Evolutionary conservation across 306 rosid species (phyloP), one percentile per base, ranked within the genome.

Genomic region (Quercus mongolica): DNA sequence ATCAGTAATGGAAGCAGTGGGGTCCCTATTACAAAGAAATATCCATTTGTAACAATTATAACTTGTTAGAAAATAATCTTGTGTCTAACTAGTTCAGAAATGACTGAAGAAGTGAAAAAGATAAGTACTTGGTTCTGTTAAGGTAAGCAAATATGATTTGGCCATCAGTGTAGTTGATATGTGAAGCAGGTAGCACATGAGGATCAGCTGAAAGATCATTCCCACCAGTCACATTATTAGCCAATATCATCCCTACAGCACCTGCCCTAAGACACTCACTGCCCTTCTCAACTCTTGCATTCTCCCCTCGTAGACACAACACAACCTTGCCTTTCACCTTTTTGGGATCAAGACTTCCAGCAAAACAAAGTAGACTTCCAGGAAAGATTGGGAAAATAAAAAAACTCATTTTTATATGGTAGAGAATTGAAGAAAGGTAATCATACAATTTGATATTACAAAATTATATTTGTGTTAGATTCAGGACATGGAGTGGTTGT

Each of bases 161-260:
- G 14, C 94, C 97, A 68, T 86, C 87, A 0, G 5, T 13, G 25
- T 67, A 90, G 69, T 11, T 79, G 51, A 91, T 56, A 35, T 84
- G 83, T 72, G 94, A 74, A 41, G 90, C 76, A 6, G 94, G 93
- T 56, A 93, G 83, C 33, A 80, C 17, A 19, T 89, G 92, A 74
- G 87, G 62, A 52, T 91, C 92, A 6, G 91, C 72, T 13, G 26
- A 0, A 54, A 84, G 9, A 9, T 71, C 84, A 76, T 67, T 64
- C 56, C 61, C 80, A 23, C 23, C 3, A 0, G 0, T 0, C 9
- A 12, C 0, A 26, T 57, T 71, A 52, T 91, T 91, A 64, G 70
- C 90, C 79, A 93, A 79, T 74, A 93, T 79, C 93, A 93, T 87
- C 49, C 94, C 98, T 4, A 83, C 84, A 11, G 90, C 97, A 2